phyloP scores from a whole-genome alignment of 2,329 filamentous ascomycete genomes.

The Iodosphaeria phyllophila region DNA sequence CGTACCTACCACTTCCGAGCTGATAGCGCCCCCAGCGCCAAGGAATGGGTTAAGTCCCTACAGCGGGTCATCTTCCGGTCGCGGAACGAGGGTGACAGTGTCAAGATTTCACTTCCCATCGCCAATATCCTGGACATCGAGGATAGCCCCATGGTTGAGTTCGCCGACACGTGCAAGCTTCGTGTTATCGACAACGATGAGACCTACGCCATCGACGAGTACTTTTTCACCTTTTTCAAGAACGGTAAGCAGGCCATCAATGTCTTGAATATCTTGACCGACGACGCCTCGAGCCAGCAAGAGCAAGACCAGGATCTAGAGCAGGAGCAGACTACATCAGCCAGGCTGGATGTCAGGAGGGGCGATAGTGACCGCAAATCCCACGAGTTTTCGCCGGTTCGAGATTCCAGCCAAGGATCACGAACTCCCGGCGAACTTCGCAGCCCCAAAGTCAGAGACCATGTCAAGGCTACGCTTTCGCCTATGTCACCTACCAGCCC shows the following conservation, averaged over 20 bases:
- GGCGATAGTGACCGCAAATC: too few relatives aligned
- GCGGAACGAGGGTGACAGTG: slow-evolving; percentile 89
- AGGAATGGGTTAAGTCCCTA: slow-evolving; percentile 89
- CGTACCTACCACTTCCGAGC: slow-evolving; percentile 76
- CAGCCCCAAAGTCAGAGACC: slow-evolving; percentile 28
- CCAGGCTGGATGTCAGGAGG: slow-evolving; percentile 6
- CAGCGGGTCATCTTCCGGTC: slow-evolving; percentile 91
- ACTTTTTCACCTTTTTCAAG: slow-evolving; percentile 93
- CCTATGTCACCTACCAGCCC: slow-evolving; percentile 26
- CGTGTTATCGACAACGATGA: slow-evolving; percentile 86
- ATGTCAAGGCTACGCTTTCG: slow-evolving; percentile 41
- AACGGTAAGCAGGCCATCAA: slow-evolving; percentile 69
- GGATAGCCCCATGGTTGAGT: slow-evolving; percentile 53
- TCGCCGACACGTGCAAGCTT: slow-evolving; percentile 86
- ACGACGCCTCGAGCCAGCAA: slow-evolving; percentile 29
- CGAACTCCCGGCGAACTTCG: slow-evolving; percentile 9
- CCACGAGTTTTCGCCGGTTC: too few relatives aligned
- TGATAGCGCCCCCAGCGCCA: slow-evolving; percentile 72
- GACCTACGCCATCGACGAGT: slow-evolving; percentile 92
- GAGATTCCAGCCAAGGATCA: slow-evolving; percentile 2
- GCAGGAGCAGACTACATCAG: slow-evolving; percentile 1
- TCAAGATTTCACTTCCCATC: slow-evolving; percentile 86
- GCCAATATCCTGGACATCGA: slow-evolving; percentile 84
- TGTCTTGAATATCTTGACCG: slow-evolving; percentile 54
- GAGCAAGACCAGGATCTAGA: neutral